phyloP scores from a whole-genome alignment of 768 basidiomycete species.

The Rhodotorula paludigena region DNA sequence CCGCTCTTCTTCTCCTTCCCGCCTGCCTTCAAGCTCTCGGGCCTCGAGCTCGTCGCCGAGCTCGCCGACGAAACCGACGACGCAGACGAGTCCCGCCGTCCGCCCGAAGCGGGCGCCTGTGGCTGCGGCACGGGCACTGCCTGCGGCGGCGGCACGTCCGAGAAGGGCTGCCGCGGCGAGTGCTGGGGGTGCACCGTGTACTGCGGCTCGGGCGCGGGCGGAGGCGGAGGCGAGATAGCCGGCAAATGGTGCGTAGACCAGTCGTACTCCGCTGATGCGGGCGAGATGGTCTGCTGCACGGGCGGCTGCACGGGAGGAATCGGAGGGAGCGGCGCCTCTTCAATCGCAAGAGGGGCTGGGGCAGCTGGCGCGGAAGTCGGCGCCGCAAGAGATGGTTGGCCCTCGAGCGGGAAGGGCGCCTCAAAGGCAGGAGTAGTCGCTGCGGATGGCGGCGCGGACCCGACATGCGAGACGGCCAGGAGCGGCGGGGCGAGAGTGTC shows the following conservation, averaged over 20 bases:
- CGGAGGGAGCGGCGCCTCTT: neutral
- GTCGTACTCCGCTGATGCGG: slow-evolving; percentile 43
- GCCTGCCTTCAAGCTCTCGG: slow-evolving; percentile 53
- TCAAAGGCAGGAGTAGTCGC: too few relatives aligned
- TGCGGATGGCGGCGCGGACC: too few relatives aligned
- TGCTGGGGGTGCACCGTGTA: slow-evolving; percentile 61
- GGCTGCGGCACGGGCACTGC: slow-evolving; percentile 39
- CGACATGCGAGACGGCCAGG: too few relatives aligned
- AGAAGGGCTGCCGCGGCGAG: slow-evolving; percentile 42
- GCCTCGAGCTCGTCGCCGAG: slow-evolving; percentile 28
- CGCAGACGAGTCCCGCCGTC: neutral
- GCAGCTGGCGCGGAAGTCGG: neutral
- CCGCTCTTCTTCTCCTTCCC: slow-evolving; percentile 69
- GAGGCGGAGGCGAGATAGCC: slow-evolving; percentile 43
- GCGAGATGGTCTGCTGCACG: slow-evolving; percentile 12
- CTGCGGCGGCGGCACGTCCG: slow-evolving; percentile 43
- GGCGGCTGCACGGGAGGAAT: neutral
- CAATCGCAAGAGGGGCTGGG: neutral
- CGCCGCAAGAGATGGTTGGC: neutral
- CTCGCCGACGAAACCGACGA: neutral
- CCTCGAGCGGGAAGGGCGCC: too few relatives aligned
- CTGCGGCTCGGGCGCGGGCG: slow-evolving; percentile 53
- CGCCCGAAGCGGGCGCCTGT: neutral
- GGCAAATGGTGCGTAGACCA: slow-evolving; percentile 42
- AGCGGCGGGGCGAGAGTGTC: neutral